Percentiles rank a stretch among this genome's conserved stretches.
phyloP scores from a whole-genome alignment of 2,329 filamentous ascomycete genomes.

The Blastomyces silverae region DNA sequence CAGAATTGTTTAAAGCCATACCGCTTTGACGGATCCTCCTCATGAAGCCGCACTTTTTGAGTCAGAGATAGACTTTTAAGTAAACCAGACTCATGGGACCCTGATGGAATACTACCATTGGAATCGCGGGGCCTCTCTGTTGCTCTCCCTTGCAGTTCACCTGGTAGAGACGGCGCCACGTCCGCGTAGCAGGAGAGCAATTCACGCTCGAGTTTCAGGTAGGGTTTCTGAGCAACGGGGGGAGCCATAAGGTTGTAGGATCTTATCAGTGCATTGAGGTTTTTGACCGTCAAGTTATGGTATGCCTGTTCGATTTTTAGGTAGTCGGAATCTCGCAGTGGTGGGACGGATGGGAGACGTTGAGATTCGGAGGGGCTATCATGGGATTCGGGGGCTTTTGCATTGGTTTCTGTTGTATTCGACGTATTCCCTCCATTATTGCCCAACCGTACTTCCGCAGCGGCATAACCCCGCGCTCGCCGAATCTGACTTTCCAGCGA shows the following conservation, averaged over 20 bases:
- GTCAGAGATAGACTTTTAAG: conserved; percentile 54
- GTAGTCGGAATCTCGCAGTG: conserved; percentile 75
- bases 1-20: conserved; percentile 90
- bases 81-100: conserved; percentile 46
- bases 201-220: conserved; percentile 77
- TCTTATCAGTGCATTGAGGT: conserved; percentile 72
- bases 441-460: conserved; percentile 46
- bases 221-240: conserved; percentile 84
- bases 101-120: conserved; percentile 18
- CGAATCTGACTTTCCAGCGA: conserved; percentile 64
- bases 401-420: conserved; percentile 3
- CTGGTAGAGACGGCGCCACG: conserved; percentile 67
- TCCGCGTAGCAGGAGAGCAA: conserved; percentile 75
- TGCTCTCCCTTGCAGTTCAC: conserved; percentile 65
- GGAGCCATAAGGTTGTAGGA: conserved; percentile 96
- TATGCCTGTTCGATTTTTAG: conserved; percentile 66
- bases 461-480: conserved; percentile 65
- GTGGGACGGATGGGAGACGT: conserved; percentile 43
- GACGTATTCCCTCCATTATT: not conserved
- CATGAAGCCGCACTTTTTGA: conserved; percentile 56
- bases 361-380: conserved; percentile 18
- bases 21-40: conserved; percentile 60
- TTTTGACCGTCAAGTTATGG: conserved; percentile 65
- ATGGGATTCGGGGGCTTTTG: not conserved
- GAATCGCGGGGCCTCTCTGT: conserved; percentile 31